phyloP scores from a whole-genome alignment of 2,329 filamentous ascomycete species.

The Setomelanomma holmii region DNA sequence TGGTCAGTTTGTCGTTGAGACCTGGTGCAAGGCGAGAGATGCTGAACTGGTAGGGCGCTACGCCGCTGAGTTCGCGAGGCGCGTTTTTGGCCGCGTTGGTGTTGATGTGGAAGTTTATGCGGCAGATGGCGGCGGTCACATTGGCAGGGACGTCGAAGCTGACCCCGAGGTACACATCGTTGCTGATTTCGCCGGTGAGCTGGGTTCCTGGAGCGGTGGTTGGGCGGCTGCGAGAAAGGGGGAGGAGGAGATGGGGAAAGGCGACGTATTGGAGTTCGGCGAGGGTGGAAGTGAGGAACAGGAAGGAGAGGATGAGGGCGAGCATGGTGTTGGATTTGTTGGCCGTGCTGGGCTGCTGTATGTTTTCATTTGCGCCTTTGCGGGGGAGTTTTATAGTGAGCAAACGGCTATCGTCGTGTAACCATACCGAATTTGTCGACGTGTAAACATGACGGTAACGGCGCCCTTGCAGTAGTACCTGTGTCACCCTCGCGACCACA shows the following conservation, averaged over 20 bases:
- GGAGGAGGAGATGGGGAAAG: constrained; percentile 46
- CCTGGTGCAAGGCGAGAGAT: constrained; percentile 25
- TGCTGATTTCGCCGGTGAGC: constrained; percentile 4
- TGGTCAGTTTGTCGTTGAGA: constrained; percentile 38
- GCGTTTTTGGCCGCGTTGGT: constrained; percentile 21
- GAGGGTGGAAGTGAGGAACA: constrained; percentile 20
- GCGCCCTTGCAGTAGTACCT: constrained; percentile 15
- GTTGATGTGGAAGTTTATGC: constrained; percentile 36
- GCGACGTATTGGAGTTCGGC: constrained; percentile 24
- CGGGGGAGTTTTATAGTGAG: constrained; percentile 10
- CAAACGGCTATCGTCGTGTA: neutral
- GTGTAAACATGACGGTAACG: constrained; percentile 1
- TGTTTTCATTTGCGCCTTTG: too few species aligned
- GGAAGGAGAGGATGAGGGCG: constrained; percentile 19
- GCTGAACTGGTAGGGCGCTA: constrained; percentile 31
- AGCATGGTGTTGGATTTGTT: constrained; percentile 26
- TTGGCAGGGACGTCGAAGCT: constrained; percentile 39
- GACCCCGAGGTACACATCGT: constrained; percentile 31
- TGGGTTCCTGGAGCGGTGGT: constrained; percentile 31
- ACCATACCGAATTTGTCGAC: neutral
- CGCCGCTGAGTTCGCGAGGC: constrained; percentile 27
- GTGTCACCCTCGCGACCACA: constrained; percentile 11
- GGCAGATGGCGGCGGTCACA: constrained; percentile 30
- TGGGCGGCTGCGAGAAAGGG: constrained; percentile 29
- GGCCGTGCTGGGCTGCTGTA: too few species aligned